Evolutionary conservation across 768 basidiomycete species (phyloP), one percentile per base, ranked within the genome.

Genomic region (Boletus tylopilopsis): DNA sequence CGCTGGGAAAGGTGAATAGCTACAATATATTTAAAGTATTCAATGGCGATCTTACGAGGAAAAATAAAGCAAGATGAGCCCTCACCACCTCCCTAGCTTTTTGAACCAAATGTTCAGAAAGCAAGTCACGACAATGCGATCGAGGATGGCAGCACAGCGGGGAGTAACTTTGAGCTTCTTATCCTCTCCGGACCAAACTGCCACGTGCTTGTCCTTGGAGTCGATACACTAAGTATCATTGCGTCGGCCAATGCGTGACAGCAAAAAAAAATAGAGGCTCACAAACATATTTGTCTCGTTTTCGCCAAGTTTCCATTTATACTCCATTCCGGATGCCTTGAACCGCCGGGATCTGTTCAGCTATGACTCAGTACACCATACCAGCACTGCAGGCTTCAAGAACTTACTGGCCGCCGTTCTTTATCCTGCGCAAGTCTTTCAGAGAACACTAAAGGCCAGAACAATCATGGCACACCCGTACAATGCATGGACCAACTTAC

Each of bases 301-400:
- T 36, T 74, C 72, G 42, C 63, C 61, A 32, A 74, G 62, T 63
- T 78, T 82, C 80, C 80, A 82, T 54, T 81, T 82, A 68, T 81
- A 82, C 56, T 77, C 75, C 24, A 67, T 59, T 32, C 73, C 73
- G 6, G 61, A 64, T 37, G 64, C 76, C 55, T 75, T 80, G 68
- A 81, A 82, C 23, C 80, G 66, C 49, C 80, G 75, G 11, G 80
- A 81, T 49, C 80, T 79, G 27, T 8, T 10, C 42, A 40, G 25
- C 27, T 25, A 25, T 12, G 25, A 35, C 24, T 61, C 24, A 58
- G 50, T n/a, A 35, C 19, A 19, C 19, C 3, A 27, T 16, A 23
- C 23, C 21, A 38, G 18, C 22, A 18, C n/a, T 16, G 5, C 10
- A 6, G 10, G 21, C 5, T 30, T 19, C 21, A 18, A 22, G 2